phyloP scores from a whole-genome alignment of 2,329 filamentous ascomycete species.

The Neoscytalidium dimidiatum region DNA sequence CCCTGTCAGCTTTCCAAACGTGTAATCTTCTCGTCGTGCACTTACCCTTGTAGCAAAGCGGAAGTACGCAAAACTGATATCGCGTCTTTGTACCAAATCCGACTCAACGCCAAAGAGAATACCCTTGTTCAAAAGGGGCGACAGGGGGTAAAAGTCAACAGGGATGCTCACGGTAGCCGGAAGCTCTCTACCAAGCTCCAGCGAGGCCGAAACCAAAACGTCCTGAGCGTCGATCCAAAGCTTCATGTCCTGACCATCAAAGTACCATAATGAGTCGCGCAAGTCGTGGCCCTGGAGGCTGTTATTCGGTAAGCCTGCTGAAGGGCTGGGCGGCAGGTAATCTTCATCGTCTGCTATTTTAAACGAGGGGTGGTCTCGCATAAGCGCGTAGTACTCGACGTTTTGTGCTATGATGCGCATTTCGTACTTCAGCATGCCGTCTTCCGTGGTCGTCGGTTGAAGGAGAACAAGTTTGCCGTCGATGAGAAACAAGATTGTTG shows the following conservation, averaged over 20 bases:
- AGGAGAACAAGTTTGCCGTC: constrained; percentile 94
- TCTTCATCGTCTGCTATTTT: constrained; percentile 50
- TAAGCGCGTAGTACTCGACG: constrained; percentile 91
- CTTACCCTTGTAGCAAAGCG: constrained; percentile 84
- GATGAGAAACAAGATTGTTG: constrained; percentile 93
- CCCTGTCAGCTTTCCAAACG: constrained; percentile 20
- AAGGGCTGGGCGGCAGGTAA: constrained; percentile 48
- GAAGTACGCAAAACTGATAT: constrained; percentile 87
- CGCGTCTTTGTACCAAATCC: constrained; percentile 88
- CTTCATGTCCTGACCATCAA: constrained; percentile 83
- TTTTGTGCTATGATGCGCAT: constrained; percentile 97
- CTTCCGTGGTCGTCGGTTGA: constrained; percentile 79
- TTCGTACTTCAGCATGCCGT: constrained; percentile 90
- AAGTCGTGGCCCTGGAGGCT: constrained; percentile 57
- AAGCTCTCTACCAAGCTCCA: constrained; percentile 67
- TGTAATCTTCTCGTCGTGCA: constrained; percentile 13
- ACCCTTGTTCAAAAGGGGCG: constrained; percentile 82
- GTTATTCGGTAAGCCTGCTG: constrained; percentile 43
- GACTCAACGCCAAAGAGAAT: constrained; percentile 89
- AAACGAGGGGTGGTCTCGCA: constrained; percentile 74
- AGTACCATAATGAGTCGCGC: constrained; percentile 89
- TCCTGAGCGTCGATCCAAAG: constrained; percentile 89
- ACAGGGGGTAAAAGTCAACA: constrained; percentile 94
- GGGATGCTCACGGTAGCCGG: constrained; percentile 74
- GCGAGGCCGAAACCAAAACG: constrained; percentile 70